A percentile compares a stretch with the other conserved stretches of the same genome.
These are phyloP conservation scores for Podospora conica DNA, from an alignment of 495 filamentous ascomycete species.

Conservation along the genomic window DNA sequence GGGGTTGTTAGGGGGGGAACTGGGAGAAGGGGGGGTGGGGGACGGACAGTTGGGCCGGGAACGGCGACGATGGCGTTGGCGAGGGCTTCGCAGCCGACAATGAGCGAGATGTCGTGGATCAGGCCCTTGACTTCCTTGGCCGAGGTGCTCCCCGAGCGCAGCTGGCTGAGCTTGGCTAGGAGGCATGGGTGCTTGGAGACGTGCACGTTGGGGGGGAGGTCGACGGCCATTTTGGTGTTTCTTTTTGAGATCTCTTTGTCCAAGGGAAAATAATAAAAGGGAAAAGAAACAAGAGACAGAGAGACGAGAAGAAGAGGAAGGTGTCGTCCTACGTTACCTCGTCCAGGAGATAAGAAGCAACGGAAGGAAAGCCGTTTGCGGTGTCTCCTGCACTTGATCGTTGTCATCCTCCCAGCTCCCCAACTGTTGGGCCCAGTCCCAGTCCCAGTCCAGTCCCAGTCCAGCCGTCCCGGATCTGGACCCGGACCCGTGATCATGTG, in stretches of 20 bases:
- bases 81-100: slow-evolving; percentile 78
- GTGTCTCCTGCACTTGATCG: not conserved
- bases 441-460: not conserved
- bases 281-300: not conserved
- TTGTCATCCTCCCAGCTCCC: not conserved
- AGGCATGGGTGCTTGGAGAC: slow-evolving; percentile 83
- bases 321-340: not conserved
- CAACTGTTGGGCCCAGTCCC: not conserved
- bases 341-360: not conserved
- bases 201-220: slow-evolving; percentile 65
- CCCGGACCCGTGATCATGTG: not conserved
- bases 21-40: not conserved
- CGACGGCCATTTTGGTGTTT: not conserved
- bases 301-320: not conserved
- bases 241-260: not conserved
- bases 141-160: slow-evolving; percentile 64
- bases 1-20: not conserved
- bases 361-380: slow-evolving; percentile 4
- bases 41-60: slow-evolving; percentile 40
- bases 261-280: not conserved
- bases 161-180: slow-evolving; percentile 79
- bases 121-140: slow-evolving; percentile 72
- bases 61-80: slow-evolving; percentile 51
- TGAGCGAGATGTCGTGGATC: slow-evolving; percentile 77
- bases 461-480: too few relatives aligned